Evolutionary conservation across 331 rosid genomes (phyloP), one percentile per base, ranked within the genome.

Genomic region (Phaseolus coccineus): DNA sequence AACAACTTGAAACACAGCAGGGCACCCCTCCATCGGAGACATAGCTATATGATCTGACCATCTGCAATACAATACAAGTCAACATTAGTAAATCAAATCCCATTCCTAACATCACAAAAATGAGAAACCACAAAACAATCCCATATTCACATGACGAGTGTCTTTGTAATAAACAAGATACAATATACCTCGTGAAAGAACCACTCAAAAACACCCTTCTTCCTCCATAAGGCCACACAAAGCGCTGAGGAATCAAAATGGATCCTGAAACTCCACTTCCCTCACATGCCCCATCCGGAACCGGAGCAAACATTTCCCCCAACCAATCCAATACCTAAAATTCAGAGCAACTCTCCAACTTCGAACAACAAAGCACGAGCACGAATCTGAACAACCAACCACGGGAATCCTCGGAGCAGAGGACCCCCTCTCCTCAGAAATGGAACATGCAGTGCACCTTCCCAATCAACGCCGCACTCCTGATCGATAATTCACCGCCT

Each of bases 201-300:
- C 97, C 97, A 77, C 75, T 83, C 55, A 93, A 90, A 56, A 73
- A 85, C 77, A 93, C 97, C 84, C 89, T 85, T 71, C 82, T 88
- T 86, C 97, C 96, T 4, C 97, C 97, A 73, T 91, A 65, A 82
- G 90, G 96, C 97, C 97, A 93, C 25, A 87, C 83, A 67, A 93
- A 93, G 24, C 82, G 84, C 52, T 81, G 84, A 19, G 94, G 96
- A 83, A 89, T 70, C 84, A 84, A 81, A 84, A 82, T 37, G 33
- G 89, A 81, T 76, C 90, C 88, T 2, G 92, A 71, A 79, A 61
- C 76, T 76, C 85, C 89, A 74, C 81, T 78, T 62, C 88, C 82
- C 15, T 81, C 88, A 63, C 51, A 75, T 67, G 87, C 91, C 73
- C 82, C 63, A 62, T 85, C 88, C 59, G 86, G 33, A 77, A 79